Base-by-base conservation (phyloP, 371 early-diverging fungal species). In the Mucor indicus region DNA sequence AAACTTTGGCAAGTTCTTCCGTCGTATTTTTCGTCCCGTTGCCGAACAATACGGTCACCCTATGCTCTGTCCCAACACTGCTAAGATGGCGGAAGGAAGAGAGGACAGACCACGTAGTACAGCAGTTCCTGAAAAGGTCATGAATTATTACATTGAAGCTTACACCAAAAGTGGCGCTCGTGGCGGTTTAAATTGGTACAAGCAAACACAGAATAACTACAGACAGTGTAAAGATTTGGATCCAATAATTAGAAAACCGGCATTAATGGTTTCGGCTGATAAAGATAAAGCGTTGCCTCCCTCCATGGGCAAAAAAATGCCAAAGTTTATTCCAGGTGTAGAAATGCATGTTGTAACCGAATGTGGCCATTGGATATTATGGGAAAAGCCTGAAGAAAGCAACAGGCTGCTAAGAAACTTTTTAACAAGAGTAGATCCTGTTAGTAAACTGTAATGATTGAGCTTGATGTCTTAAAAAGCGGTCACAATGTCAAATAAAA, bases 321-420 rank as follows among this genome's bases (percentile, higher is more conserved):
- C 38, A 9, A 41, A 67, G 8, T 67, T 17, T 33, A 52, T 71
- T 29, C 67, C 76, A 13, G 47, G 64, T 19, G 37, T 72, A 13
- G 64, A 63, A 37, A 62, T 38, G 19, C 64, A 63, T 20, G 32
- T 50, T 21, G 57, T 75, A 17, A 20, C 60, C 13, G 57, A 41
- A 2, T 50, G 67, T 21, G 76, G 72, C 20, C 76, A 75, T 36
- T 75, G 76, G 76, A 52, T 75, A 30, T 50, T 75, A 8, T 68
- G 72, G 69, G 76, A 75, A 49, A 60, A 63, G 44, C 69, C 69
- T 7, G 60, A 45, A 3, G 60, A 64, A 11, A 63, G 62, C 37
- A 75, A 75, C 27, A 20, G 25, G 2, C 27, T 50, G 23, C 40
- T 75, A 31, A 43, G 57, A 9, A 16, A 50, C 1, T 75, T 66